Conservation (phyloP, 163 green algal species). For the Chloroidium sp. region DNA sequence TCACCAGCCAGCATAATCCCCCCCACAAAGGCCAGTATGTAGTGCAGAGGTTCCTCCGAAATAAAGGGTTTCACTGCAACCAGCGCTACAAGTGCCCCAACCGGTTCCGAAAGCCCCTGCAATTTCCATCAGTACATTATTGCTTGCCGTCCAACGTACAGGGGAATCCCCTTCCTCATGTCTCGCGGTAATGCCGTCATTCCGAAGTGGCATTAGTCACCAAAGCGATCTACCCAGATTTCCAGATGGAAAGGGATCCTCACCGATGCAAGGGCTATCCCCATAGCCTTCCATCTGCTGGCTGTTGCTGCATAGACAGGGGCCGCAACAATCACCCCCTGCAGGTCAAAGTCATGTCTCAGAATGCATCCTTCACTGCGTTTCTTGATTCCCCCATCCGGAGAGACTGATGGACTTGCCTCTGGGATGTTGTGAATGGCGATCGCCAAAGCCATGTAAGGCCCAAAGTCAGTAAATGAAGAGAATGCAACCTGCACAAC, state of each 20-base stretch:
- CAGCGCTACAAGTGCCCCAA: constrained; percentile 69
- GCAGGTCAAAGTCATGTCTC: constrained; percentile 18
- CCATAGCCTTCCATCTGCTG: constrained; percentile 61
- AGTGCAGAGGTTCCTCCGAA: constrained; percentile 49
- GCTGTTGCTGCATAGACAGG: constrained; percentile 80
- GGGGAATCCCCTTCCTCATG: too few species aligned
- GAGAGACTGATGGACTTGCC: constrained; percentile 1
- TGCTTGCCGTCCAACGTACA: too few species aligned
- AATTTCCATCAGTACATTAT: background rate
- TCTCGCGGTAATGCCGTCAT: too few species aligned
- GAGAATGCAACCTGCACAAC: constrained; percentile 57
- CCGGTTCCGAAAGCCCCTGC: constrained; percentile 73
- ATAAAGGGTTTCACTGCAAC: constrained; percentile 64
- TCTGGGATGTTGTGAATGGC: constrained; percentile 79
- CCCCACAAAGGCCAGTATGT: constrained; percentile 70
- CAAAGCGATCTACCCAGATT: too few species aligned
- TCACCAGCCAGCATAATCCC: constrained; percentile 61
- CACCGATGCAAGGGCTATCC: constrained; percentile 55
- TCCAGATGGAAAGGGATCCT: background rate
- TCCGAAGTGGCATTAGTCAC: too few species aligned
- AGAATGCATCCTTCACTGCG: background rate
- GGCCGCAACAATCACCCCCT: constrained; percentile 71
- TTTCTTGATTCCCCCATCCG: background rate
- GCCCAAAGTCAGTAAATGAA: constrained; percentile 68
- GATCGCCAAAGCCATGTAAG: constrained; percentile 71